phyloP scores from a whole-genome alignment of 352 stramenopile genomes.

The Phytophthora citrophthora region DNA sequence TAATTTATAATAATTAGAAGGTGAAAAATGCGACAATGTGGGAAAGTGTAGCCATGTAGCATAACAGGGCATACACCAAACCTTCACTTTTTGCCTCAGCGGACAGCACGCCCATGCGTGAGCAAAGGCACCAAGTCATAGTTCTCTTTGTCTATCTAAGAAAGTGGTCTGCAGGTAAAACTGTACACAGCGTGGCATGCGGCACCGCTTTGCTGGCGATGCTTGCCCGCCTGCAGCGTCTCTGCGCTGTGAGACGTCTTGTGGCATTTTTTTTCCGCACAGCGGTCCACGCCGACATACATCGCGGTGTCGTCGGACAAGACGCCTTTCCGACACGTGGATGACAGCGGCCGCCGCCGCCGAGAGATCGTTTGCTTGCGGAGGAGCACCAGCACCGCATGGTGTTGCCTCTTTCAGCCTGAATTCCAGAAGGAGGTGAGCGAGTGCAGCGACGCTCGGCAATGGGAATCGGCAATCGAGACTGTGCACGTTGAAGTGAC shows the following conservation, averaged over 20 bases:
- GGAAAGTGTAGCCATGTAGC: conserved; percentile 29
- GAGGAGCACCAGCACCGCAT: background rate
- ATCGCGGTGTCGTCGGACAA: conserved; percentile 6
- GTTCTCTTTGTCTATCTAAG: no score
- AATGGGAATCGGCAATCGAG: background rate
- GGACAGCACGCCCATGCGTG: no score
- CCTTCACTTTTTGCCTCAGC: conserved; percentile 23
- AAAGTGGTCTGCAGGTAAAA: no score
- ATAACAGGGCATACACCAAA: conserved; percentile 15
- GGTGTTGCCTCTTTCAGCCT: background rate
- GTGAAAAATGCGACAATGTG: conserved; percentile 23
- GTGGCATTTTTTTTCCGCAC: conserved; percentile 16
- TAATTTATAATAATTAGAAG: background rate
- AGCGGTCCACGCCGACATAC: conserved; percentile 12
- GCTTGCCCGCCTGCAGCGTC: background rate
- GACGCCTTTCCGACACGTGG: conserved; percentile 10
- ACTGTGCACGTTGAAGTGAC: conserved; percentile 9
- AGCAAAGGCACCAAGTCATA: no score
- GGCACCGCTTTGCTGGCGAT: no score
- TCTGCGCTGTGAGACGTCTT: background rate
- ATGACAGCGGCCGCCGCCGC: conserved; percentile 1
- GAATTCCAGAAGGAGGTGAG: background rate
- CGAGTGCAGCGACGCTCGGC: background rate
- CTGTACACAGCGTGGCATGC: no score
- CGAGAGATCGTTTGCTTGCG: conserved; percentile 3